Percentiles rank a stretch among this genome's conserved stretches.
These are phyloP conservation scores for Striga hermonthica DNA, from an alignment of 305 asterid species.

Conservation along the genomic window DNA sequence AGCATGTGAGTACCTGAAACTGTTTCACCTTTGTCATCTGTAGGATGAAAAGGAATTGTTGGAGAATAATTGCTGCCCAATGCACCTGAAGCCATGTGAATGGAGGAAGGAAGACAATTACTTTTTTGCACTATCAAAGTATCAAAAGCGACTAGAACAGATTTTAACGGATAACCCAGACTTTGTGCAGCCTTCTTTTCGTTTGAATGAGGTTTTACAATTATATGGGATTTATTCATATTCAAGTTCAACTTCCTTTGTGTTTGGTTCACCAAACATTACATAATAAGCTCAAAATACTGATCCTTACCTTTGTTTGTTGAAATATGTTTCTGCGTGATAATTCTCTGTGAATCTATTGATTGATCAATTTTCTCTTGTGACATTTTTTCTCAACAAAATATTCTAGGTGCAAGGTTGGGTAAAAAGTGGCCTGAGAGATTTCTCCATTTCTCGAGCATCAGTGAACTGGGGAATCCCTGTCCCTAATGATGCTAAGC, in stretches of 20 bases:
- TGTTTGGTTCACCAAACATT: slow-evolving; percentile 3
- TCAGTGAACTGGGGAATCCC: slow-evolving; percentile 92
- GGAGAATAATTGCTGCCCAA: slow-evolving; percentile 83
- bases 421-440: slow-evolving; percentile 87
- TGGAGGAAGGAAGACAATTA: slow-evolving; percentile 91
- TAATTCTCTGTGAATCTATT: not conserved
- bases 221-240: slow-evolving; percentile 15
- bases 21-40: slow-evolving; percentile 30
- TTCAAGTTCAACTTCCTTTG: not conserved
- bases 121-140: slow-evolving; percentile 94
- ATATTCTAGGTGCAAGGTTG: slow-evolving; percentile 84
- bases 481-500: slow-evolving; percentile 79
- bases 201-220: slow-evolving; percentile 76
- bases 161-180: slow-evolving; percentile 58
- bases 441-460: slow-evolving; percentile 93
- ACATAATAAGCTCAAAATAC: slow-evolving; percentile 4
- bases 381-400: slow-evolving; percentile 18
- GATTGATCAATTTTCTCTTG: slow-evolving; percentile 26
- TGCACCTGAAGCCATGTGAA: slow-evolving; percentile 86
- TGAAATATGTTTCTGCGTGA: not conserved
- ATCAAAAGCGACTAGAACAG: slow-evolving; percentile 68
- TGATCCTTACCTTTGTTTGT: not conserved
- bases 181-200: slow-evolving; percentile 88
- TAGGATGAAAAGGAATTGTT: slow-evolving; percentile 92
- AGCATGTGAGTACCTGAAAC: slow-evolving; percentile 11